phyloP scores from a whole-genome alignment of 306 rosid species.

The Vachellia collinsii region DNA sequence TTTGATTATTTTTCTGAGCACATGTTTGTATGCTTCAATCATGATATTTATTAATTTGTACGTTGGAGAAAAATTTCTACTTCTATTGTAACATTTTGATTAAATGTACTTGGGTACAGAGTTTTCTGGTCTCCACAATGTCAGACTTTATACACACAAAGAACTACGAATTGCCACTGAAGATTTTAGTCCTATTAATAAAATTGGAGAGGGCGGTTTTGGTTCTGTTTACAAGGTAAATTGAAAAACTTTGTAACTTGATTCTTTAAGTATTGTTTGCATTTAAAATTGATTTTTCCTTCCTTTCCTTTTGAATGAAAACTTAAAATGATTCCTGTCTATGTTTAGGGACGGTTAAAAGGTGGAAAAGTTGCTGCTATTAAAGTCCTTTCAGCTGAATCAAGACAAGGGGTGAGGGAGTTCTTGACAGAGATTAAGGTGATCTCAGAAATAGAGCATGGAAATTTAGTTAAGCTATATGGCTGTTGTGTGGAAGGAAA shows the following conservation, averaged over 20 bases:
- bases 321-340: constrained; percentile 27
- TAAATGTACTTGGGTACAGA: constrained; percentile 48
- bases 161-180: constrained; percentile 70
- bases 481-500: constrained; percentile 90
- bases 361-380: constrained; percentile 88
- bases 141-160: constrained; percentile 64
- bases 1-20: no score
- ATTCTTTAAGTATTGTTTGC: constrained; percentile 24
- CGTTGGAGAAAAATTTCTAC: background rate
- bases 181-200: constrained; percentile 66
- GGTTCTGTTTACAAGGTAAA: constrained; percentile 92
- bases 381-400: constrained; percentile 92
- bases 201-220: constrained; percentile 97
- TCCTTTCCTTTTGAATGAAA: constrained; percentile 28
- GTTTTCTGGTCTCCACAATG: constrained; percentile 64
- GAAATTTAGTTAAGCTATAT: constrained; percentile 79
- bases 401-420: constrained; percentile 85
- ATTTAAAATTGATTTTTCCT: constrained; percentile 19
- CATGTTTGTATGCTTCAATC: no score
- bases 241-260: constrained; percentile 2
- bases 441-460: constrained; percentile 84
- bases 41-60: no score
- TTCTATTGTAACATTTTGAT: constrained; percentile 30
- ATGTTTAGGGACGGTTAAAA: constrained; percentile 76
- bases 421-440: constrained; percentile 93